Conservation (phyloP, 352 stramenopile species). For the Pythium coloratum region DNA sequence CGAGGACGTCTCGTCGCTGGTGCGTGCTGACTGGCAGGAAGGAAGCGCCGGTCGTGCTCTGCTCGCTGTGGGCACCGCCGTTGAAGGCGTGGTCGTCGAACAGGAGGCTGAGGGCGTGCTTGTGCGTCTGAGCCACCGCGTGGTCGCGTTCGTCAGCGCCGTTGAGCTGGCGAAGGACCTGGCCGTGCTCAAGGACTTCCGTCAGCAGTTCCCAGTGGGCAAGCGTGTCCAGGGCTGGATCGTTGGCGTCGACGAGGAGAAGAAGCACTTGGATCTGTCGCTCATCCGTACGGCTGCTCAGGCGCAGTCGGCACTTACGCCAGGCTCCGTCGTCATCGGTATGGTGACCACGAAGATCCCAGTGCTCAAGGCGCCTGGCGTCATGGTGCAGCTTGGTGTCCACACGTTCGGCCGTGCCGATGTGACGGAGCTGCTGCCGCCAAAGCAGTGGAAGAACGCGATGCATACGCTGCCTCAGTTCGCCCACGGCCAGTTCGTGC, state of each 20-base stretch:
- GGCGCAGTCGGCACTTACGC: constrained; percentile 27
- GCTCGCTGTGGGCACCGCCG: constrained; percentile 50
- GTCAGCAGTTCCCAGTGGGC: constrained; percentile 71
- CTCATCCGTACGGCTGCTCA: constrained; percentile 45
- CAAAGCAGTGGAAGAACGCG: constrained; percentile 58
- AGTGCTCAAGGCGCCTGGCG: constrained; percentile 67
- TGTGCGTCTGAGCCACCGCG: constrained; percentile 72
- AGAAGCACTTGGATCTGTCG: constrained; percentile 76
- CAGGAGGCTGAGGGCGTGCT: constrained; percentile 54
- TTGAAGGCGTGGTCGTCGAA: constrained; percentile 75
- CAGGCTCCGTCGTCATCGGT: constrained; percentile 63
- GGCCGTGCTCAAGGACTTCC: constrained; percentile 54
- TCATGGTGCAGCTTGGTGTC: constrained; percentile 84
- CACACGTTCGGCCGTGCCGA: constrained; percentile 82
- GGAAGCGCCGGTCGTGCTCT: constrained; percentile 65
- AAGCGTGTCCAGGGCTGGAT: constrained; percentile 72
- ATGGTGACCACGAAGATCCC: constrained; percentile 74
- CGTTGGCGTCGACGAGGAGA: constrained; percentile 65
- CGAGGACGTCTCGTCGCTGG: constrained; percentile 39
- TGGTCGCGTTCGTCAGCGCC: constrained; percentile 60
- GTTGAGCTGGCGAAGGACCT: constrained; percentile 73
- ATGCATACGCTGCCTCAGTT: constrained; percentile 76
- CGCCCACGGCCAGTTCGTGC: constrained; percentile 60
- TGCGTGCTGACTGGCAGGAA: constrained; percentile 80
- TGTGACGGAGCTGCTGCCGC: constrained; percentile 69